phyloP scores from a whole-genome alignment of 192 early-diverging fungal genomes.

The Podila horticola region DNA sequence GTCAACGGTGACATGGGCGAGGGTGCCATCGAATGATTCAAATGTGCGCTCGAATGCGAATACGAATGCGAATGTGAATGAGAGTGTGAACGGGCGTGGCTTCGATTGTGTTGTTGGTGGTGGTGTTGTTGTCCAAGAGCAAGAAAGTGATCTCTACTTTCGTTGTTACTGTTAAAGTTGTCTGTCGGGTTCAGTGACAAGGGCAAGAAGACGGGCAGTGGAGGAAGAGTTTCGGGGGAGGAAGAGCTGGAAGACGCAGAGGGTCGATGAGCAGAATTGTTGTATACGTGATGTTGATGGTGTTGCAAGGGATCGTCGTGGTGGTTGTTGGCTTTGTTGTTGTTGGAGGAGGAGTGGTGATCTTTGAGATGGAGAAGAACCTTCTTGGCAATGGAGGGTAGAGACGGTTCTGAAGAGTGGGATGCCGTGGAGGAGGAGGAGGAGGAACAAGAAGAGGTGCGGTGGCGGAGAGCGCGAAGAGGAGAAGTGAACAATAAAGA shows the following conservation, averaged over 20 bases:
- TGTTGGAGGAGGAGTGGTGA: slow-evolving; percentile 22
- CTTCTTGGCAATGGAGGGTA: slow-evolving; percentile 12
- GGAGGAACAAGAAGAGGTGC: slow-evolving; percentile 24
- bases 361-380: slow-evolving; percentile 27
- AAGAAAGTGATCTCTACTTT: no score
- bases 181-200: not conserved
- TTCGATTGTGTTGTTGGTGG: slow-evolving; percentile 2
- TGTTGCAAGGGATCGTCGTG: no score
- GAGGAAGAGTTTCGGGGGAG: no score
- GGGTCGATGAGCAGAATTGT: no score
- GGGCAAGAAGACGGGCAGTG: no score
- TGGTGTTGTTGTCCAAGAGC: not conserved
- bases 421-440: slow-evolving; percentile 5
- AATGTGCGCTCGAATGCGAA: not conserved
- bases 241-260: no score
- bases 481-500: not conserved
- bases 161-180: not conserved
- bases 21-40: not conserved
- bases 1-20: slow-evolving; percentile 7
- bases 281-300: no score
- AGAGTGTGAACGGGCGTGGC: not conserved
- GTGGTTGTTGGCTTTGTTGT: not conserved
- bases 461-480: not conserved
- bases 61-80: not conserved
- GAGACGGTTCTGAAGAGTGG: not conserved